Conservation (phyloP, 345 rosid genomes). For the Corymbia maculata region DNA sequence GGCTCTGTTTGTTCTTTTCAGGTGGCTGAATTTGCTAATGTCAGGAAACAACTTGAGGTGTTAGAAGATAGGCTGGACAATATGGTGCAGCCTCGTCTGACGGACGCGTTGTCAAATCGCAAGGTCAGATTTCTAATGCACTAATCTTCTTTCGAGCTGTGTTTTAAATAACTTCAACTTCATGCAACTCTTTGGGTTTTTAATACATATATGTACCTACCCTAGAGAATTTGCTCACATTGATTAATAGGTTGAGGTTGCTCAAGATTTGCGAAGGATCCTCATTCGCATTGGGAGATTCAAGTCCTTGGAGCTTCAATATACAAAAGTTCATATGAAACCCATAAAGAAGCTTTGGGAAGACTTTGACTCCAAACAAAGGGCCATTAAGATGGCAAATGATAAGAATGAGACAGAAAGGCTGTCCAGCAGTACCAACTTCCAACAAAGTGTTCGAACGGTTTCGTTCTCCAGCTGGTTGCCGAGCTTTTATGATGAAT, state of each 20-base stretch:
- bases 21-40: constrained; percentile 99
- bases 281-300: constrained; percentile 94
- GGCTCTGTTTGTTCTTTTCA: constrained; percentile 4
- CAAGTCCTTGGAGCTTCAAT: constrained; percentile 78
- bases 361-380: constrained; percentile 69
- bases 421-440: constrained; percentile 36
- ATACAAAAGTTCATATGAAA: constrained; percentile 82
- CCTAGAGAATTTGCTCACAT: not conserved
- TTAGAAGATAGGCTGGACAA: constrained; percentile 88
- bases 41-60: constrained; percentile 88
- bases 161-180: not conserved
- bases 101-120: constrained; percentile 89
- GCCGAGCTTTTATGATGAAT: constrained; percentile 90
- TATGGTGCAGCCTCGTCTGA: constrained; percentile 95
- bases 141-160: not conserved
- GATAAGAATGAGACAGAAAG: constrained; percentile 55
- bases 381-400: constrained; percentile 41
- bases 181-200: not conserved
- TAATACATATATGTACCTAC: not conserved
- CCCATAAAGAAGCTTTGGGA: constrained; percentile 90
- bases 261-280: constrained; percentile 90
- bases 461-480: constrained; percentile 77
- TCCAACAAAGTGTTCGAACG: constrained; percentile 21
- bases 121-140: constrained; percentile 33
- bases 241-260: constrained; percentile 64